Base-by-base conservation (phyloP, 2,329 filamentous ascomycete genomes). In the Penicillium digitatum region DNA sequence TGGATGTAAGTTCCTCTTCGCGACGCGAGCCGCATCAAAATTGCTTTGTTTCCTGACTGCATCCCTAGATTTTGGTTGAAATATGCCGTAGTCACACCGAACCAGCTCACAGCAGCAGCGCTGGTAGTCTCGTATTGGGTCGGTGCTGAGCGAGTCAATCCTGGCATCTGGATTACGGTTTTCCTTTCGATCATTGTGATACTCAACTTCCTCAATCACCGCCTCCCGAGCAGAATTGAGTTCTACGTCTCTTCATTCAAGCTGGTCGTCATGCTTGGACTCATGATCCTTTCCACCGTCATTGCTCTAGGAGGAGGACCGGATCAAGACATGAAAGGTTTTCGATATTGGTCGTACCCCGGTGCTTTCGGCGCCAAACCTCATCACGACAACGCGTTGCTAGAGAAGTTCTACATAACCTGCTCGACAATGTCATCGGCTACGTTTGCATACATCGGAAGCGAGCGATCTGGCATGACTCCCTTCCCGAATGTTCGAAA, bases 71-170 rank as follows among this genome's bases (percentile, higher is more conserved):
- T 72, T 65, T 88, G 83, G 82, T 80, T 86, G 72, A 92, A 83
- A 67, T 94, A 93, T 73, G 88, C 93, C 70, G 90, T 95, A 66
- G 83, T 89, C 42, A 91, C 88, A 2, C 89, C 90, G 1, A 94
- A 93, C 66, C 89, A 95, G 69, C 78, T 94, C 38, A 93, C 89
- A 0, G 90, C 90, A 35, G 84, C 82, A 10, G 82, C 88, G 9
- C 74, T 94, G 29, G 87, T 93, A 51, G 87, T 95, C 46, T 83
- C 87, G 60, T 90, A 85, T 65, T 95, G 90, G 90, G 75, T 88
- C 9, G 71, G 78, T 8, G 76, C 82, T 20, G 80, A 87, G 0
- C 74, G 73, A 39, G 78, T 91, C 56, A 91, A 92, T 66, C 86
- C 88, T 0, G 88, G 87, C 52, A 86, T 92, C 14, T 93, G 85